Conservation (phyloP, 495 filamentous ascomycete genomes). For the Geoglossum glabrum region DNA sequence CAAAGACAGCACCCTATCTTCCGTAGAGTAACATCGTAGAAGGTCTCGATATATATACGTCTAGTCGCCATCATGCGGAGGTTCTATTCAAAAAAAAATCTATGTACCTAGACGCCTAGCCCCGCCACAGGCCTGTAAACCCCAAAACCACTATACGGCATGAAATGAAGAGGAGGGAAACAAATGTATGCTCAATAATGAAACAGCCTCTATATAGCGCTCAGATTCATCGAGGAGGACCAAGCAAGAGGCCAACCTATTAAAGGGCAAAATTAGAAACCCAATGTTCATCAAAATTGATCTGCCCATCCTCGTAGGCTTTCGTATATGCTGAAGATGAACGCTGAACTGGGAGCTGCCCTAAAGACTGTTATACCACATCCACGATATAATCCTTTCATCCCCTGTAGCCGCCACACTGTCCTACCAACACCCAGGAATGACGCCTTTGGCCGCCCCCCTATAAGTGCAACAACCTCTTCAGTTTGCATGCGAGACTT, state of each 20-base stretch:
- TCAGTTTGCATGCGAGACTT: conserved; percentile 92
- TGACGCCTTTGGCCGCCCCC: conserved; percentile 12
- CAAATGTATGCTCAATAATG: no score
- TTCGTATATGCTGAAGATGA: conserved; percentile 92
- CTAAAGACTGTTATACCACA: conserved; percentile 84
- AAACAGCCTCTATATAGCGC: no score
- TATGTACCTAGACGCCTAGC: no score
- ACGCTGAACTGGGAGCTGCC: conserved; percentile 81
- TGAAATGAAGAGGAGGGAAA: no score
- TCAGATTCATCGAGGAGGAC: neutral
- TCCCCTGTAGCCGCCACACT: conserved; percentile 61
- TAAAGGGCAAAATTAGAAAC: no score
- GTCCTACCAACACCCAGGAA: conserved; percentile 50
- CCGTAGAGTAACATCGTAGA: neutral
- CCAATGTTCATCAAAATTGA: no score
- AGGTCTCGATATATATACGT: neutral
- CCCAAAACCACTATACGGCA: no score
- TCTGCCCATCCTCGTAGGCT: conserved; percentile 35
- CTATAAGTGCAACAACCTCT: conserved; percentile 29
- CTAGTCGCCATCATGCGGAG: no score
- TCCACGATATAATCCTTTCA: conserved; percentile 74
- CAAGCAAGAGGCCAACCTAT: neutral
- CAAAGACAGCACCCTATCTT: neutral
- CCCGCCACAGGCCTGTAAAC: no score
- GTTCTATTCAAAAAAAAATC: neutral